Base-by-base conservation (phyloP, 768 basidiomycete genomes). In the Boletus edulis region DNA sequence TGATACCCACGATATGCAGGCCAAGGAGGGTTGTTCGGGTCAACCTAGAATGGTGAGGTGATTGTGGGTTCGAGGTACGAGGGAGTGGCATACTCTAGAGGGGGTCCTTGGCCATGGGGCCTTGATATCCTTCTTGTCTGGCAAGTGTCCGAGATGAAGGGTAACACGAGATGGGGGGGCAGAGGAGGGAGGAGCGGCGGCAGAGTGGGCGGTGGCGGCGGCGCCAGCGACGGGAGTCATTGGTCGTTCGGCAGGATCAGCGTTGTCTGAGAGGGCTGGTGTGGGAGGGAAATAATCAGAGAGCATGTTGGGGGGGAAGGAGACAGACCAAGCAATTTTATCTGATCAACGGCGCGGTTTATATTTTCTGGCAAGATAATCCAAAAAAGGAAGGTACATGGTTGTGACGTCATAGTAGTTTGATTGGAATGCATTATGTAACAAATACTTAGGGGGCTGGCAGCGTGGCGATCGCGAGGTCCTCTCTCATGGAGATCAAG, bases 1-100 rank as follows among this genome's bases (percentile, higher is more conserved):
- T 86, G 83, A 67, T 91, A 89, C 5, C 88, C 87, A 41, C 89
- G 85, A 71, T 82, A 91, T 0, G 89, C 89, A 35, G 89, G 89
- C 79, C 78, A 91, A 17, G 89, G 89, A 11, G 89, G 89, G 74
- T 91, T 89, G 69, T 91, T 90, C 32, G 88, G 88, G 68, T 91
- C 86, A 43, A 90, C 80, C 87, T 87, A 42, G 41, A 43, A 5
- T 14, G 20, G 32, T 3, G n/a, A 37, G 46, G 44, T 57, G 43
- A 50, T n/a, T 38, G 22, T 24, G 4, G 43, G 31, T 40, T 20
- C 13, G 49, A n/a, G 24, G 35, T 17, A 7, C 14, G 32, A 42
- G 27, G 51, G 46, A 18, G n/a, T 39, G 38, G 38, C 69, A 46
- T 46, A 84, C 87, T 62, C 85, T 77, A 12, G 86, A 88, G 3